phyloP scores from a whole-genome alignment of 306 rosid species.

The Clitoria ternatea region DNA sequence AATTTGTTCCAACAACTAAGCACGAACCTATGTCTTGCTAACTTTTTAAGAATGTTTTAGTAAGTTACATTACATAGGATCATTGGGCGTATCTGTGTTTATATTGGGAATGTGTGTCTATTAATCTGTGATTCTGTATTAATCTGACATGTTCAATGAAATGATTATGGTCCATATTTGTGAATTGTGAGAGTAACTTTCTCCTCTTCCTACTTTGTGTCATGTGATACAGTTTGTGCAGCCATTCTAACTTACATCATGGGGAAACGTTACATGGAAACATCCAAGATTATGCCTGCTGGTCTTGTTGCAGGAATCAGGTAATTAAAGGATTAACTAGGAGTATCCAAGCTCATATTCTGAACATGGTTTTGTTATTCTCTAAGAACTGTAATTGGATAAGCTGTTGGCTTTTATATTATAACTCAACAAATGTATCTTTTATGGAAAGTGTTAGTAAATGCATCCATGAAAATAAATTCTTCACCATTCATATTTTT shows the following conservation, averaged over 20 bases:
- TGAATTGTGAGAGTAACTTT: neutral
- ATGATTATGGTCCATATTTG: neutral
- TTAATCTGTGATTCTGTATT: neutral
- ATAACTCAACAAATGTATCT: neutral
- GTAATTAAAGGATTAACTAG: conserved; percentile 32
- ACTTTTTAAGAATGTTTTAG: neutral
- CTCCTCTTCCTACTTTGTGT: neutral
- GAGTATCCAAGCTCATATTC: neutral
- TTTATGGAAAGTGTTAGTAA: conserved; percentile 15
- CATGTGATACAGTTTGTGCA: conserved; percentile 56
- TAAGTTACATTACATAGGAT: neutral
- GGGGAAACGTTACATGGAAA: conserved; percentile 75
- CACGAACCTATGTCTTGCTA: neutral
- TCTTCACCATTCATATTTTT: neutral
- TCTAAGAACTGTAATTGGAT: conserved; percentile 1
- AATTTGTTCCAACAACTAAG: neutral
- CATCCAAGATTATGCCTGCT: conserved; percentile 88
- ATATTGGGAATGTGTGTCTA: neutral
- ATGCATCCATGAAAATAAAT: neutral
- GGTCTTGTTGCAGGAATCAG: conserved; percentile 83
- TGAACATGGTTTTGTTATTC: neutral
- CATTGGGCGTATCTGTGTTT: neutral
- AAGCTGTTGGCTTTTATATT: neutral
- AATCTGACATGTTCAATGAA: neutral
- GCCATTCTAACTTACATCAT: conserved; percentile 56